Evolutionary conservation across 176 grass and related monocot genomes (phyloP).

Genomic region (Rhynchospora pubera): DNA sequence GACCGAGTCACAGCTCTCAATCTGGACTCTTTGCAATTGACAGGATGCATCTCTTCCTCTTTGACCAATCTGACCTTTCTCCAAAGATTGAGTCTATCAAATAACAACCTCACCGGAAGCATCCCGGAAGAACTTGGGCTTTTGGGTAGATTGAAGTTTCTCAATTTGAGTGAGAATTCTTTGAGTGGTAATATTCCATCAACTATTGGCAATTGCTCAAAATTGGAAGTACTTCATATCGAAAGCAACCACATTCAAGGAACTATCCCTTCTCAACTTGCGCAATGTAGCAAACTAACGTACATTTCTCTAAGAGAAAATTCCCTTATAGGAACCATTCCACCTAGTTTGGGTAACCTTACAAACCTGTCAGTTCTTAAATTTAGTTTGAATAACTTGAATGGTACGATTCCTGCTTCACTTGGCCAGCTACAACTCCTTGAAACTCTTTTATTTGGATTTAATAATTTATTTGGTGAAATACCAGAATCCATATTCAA

Average conservation of each 20-base stretch:
- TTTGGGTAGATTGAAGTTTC: neutral
- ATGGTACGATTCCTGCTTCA: neutral
- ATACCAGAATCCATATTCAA: slow-evolving; percentile 17
- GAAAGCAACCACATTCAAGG: neutral
- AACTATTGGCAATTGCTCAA: neutral
- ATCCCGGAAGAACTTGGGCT: too few species aligned
- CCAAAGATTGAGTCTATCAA: too few species aligned
- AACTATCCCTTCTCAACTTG: neutral
- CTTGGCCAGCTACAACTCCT: slow-evolving; percentile 6
- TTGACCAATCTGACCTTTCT: too few species aligned
- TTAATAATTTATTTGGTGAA: slow-evolving; percentile 10
- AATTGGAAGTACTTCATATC: neutral
- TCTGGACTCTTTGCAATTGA: too few species aligned
- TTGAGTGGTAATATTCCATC: neutral
- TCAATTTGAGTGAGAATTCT: neutral
- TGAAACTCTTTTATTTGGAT: neutral
- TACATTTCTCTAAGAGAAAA: neutral
- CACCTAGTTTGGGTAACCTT: neutral
- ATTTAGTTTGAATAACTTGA: neutral
- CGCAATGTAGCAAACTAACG: neutral
- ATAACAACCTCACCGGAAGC: too few species aligned
- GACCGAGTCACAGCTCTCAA: too few species aligned
- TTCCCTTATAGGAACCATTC: neutral
- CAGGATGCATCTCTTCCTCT: too few species aligned
- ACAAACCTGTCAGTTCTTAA: neutral